A percentile compares a stretch with the other conserved stretches of the same genome.
phyloP scores from a whole-genome alignment of 2,329 filamentous ascomycete genomes.

The Ascochyta viciae-villosae region DNA sequence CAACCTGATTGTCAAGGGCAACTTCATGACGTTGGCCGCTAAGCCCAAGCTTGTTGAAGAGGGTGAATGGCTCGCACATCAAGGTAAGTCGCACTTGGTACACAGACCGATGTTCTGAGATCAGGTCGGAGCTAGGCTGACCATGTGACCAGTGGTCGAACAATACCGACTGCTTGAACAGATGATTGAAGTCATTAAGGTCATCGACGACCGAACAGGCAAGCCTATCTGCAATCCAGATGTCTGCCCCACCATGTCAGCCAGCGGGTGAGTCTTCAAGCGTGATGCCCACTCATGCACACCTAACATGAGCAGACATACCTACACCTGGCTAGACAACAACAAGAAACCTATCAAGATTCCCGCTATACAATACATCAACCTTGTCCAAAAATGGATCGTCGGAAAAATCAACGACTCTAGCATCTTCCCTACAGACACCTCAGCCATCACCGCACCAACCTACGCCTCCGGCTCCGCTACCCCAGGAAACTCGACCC shows the following conservation, averaged over 20 bases:
- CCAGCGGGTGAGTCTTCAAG: constrained; percentile 73
- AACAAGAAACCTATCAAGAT: constrained; percentile 89
- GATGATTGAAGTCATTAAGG: constrained; percentile 87
- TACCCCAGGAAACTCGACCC: constrained; percentile 50
- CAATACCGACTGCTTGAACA: constrained; percentile 89
- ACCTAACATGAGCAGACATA: constrained; percentile 63
- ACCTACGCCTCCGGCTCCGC: constrained; percentile 63
- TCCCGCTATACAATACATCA: constrained; percentile 91
- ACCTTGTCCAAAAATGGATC: constrained; percentile 96
- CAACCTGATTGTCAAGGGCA: constrained; percentile 92
- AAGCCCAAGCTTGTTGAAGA: constrained; percentile 92
- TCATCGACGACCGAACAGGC: constrained; percentile 78
- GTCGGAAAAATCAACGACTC: constrained; percentile 92
- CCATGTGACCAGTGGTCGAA: constrained; percentile 74
- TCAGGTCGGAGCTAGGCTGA: constrained; percentile 19
- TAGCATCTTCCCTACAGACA: constrained; percentile 88
- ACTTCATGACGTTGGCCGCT: constrained; percentile 94
- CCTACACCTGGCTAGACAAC: constrained; percentile 94
- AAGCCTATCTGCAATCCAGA: constrained; percentile 82
- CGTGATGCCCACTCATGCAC: not conserved
- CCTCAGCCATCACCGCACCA: constrained; percentile 68
- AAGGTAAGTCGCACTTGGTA: constrained; percentile 65
- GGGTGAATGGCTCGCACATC: constrained; percentile 95
- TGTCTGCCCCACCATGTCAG: constrained; percentile 90
- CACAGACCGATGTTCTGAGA: constrained; percentile 24